Conservation (phyloP, 2,329 filamentous ascomycete genomes). For the Colletotrichum eleusines region DNA sequence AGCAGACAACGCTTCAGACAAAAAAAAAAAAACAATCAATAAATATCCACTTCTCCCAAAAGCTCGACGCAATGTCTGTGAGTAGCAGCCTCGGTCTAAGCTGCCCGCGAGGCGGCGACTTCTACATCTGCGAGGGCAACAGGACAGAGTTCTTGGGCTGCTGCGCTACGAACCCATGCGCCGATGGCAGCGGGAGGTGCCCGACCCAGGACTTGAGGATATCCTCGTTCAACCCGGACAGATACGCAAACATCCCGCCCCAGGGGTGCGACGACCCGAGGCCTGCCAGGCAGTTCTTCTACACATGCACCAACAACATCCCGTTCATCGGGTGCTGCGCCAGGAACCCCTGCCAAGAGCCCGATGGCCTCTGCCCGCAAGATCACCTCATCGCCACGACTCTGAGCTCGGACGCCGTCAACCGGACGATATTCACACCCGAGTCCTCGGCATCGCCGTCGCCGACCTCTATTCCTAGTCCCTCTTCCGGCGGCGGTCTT, state of each 20-base stretch:
- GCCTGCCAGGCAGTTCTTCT: slow-evolving; percentile 47
- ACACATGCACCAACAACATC: slow-evolving; percentile 48
- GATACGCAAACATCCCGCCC: slow-evolving; percentile 46
- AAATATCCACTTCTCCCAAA: not conserved
- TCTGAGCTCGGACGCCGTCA: slow-evolving; percentile 44
- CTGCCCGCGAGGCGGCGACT: slow-evolving; percentile 50
- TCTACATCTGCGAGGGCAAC: slow-evolving; percentile 53
- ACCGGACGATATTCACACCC: slow-evolving; percentile 40
- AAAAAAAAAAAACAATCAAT: no score
- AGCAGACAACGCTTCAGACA: not conserved
- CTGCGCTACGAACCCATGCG: slow-evolving; percentile 54
- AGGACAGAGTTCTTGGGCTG: slow-evolving; percentile 55
- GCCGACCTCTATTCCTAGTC: not conserved
- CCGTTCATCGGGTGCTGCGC: slow-evolving; percentile 57
- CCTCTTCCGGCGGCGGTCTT: slow-evolving; percentile 23
- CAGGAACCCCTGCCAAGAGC: slow-evolving; percentile 49
- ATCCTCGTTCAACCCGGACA: slow-evolving; percentile 47
- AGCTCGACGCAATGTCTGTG: slow-evolving; percentile 13
- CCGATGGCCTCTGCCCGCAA: slow-evolving; percentile 45
- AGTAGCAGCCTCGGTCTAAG: slow-evolving; percentile 44
- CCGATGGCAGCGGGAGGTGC: slow-evolving; percentile 49
- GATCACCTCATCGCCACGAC: slow-evolving; percentile 45
- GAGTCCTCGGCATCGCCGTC: not conserved
- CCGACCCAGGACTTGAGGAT: slow-evolving; percentile 47
- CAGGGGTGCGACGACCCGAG: slow-evolving; percentile 50